Conservation (phyloP, 1,284 basidiomycete genomes). For the Ganoderma boninense region DNA sequence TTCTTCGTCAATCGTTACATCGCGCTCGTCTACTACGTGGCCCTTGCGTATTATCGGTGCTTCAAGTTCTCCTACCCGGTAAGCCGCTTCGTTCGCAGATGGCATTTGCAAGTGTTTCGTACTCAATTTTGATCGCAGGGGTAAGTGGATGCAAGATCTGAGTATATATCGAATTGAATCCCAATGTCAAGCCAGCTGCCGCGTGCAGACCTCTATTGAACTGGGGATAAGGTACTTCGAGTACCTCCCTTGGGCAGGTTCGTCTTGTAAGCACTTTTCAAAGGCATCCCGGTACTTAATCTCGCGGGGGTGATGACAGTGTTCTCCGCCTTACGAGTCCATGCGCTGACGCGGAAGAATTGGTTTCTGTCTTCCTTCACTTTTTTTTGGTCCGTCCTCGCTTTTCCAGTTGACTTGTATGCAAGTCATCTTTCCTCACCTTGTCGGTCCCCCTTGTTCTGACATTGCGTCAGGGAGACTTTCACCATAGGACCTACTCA, state of each 20-base stretch:
- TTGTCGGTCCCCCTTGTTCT: too few relatives aligned
- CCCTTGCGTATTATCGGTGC: neutral
- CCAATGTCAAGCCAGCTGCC: neutral
- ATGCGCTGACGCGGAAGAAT: neutral
- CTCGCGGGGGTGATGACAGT: neutral
- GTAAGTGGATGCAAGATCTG: neutral
- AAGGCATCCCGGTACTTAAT: too few relatives aligned
- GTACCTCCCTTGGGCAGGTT: slow-evolving; percentile 6
- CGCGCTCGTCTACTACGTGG: neutral
- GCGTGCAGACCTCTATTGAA: neutral
- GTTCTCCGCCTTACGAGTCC: neutral
- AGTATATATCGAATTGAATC: too few relatives aligned
- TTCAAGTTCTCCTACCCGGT: neutral
- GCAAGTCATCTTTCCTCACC: neutral
- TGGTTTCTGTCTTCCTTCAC: neutral
- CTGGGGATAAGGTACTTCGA: neutral
- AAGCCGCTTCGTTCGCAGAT: neutral
- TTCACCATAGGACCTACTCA: neutral
- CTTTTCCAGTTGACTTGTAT: neutral
- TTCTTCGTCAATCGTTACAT: slow-evolving; percentile 15
- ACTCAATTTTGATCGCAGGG: neutral
- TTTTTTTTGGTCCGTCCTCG: neutral
- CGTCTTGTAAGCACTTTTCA: too few relatives aligned
- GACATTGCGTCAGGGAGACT: neutral
- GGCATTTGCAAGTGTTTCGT: too few relatives aligned